Evolutionary conservation across 345 rosid species (phyloP), one percentile per base, ranked within the genome.

Genomic region (Passiflora organensis): DNA sequence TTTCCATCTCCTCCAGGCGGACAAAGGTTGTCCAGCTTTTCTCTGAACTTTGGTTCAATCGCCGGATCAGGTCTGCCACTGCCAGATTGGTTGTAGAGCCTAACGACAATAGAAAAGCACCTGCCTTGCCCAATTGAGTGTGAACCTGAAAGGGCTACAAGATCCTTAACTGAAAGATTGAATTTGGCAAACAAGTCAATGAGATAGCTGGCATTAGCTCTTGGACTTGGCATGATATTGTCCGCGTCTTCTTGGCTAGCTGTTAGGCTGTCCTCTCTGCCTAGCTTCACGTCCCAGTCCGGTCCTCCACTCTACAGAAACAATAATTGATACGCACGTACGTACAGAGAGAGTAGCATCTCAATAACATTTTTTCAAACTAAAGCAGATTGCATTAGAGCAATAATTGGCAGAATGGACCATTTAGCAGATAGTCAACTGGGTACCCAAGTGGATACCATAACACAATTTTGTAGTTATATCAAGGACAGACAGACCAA

Each of bases 111-210:
- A 0, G 99, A 93, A 59, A 93, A 89, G 67, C 99, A 93, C 55
- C 99, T 71, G 34, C 64, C 97, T 67, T 89, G 63, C 28, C 97
- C 99, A 1, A 89, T 83, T 0, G 99, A 84, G 66, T 89, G 99
- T 48, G 99, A 84, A 10, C 99, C 99, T 0, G 99, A 93, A 55
- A 93, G 95, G 59, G 96, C 97, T 9, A 93, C 97, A 45, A 82
- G 65, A 71, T 93, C 97, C 59, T 73, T 78, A 6, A 77, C 71
- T 0, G 97, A 89, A 37, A 93, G 97, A 53, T 81, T 58, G 74
- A 75, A 85, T 65, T 60, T 65, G 13, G 51, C 32, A 53, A 91
- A 87, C 19, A 91, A 82, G 59, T 80, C 73, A 0, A 87, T 74
- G 43, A 91, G 83, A 48, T 1, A 65, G 48, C 72, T 80, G 0